phyloP scores from a whole-genome alignment of 768 basidiomycete species.

The Lactarius sp. region DNA sequence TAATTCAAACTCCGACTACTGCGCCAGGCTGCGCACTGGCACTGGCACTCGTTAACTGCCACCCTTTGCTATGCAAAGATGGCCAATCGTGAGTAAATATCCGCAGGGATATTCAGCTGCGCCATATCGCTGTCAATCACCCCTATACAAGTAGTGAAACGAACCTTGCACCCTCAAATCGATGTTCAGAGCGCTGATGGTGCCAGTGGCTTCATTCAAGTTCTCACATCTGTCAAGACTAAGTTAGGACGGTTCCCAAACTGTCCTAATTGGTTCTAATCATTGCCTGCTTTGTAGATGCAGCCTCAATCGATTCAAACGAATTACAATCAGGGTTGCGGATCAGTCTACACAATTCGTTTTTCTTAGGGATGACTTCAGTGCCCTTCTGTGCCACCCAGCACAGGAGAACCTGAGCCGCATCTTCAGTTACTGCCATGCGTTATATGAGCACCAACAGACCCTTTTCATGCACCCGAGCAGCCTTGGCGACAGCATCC shows the following conservation, averaged over 20 bases:
- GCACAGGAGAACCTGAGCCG: constrained; percentile 44
- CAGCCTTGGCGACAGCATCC: constrained; percentile 40
- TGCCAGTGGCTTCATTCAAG: constrained; percentile 33
- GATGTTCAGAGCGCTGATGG: constrained; percentile 55
- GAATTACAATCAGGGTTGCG: constrained; percentile 43
- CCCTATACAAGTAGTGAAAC: not conserved
- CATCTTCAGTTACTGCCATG: constrained; percentile 11
- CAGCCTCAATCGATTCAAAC: constrained; percentile 51
- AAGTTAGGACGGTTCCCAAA: no score
- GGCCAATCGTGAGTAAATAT: constrained; percentile 57
- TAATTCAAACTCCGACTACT: constrained; percentile 24
- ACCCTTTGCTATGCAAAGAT: constrained; percentile 50
- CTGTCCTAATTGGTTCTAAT: no score
- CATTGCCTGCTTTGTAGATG: no score
- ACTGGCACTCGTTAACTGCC: no score
- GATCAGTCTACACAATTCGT: constrained; percentile 36
- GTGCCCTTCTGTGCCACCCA: constrained; percentile 48
- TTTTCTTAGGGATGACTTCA: constrained; percentile 48
- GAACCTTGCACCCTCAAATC: constrained; percentile 51
- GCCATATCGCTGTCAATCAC: constrained; percentile 18
- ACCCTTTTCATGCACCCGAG: constrained; percentile 53
- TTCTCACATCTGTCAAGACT: no score
- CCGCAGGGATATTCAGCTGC: constrained; percentile 66
- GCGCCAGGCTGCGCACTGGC: constrained; percentile 10
- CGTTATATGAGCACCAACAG: constrained; percentile 19